phyloP scores from a whole-genome alignment of 192 early-diverging fungal genomes.

The Mortierella alpina region DNA sequence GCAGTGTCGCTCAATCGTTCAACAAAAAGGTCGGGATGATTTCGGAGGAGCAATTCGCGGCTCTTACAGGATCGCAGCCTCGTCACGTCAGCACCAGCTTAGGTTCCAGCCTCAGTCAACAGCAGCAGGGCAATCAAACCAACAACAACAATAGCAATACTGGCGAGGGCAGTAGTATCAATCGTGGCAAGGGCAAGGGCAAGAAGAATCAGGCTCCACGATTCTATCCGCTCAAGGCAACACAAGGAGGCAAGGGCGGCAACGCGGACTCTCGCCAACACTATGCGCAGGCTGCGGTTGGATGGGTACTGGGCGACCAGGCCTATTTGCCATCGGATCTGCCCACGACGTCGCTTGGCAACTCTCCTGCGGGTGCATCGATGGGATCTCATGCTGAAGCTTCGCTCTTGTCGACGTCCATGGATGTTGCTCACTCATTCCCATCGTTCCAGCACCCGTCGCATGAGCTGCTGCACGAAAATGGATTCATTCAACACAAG shows the following conservation, averaged over 20 bases:
- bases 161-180: constrained; percentile 12
- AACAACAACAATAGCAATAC: constrained; percentile 14
- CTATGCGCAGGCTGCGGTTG: constrained; percentile 74
- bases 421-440: constrained; percentile 66
- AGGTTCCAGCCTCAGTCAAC: constrained; percentile 3
- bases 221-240: constrained; percentile 64
- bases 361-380: constrained; percentile 24
- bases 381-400: constrained; percentile 25
- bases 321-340: constrained; percentile 56
- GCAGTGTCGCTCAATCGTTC: constrained; percentile 5
- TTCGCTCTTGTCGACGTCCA: constrained; percentile 50
- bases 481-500: constrained; percentile 96
- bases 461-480: constrained; percentile 92
- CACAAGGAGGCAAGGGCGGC: constrained; percentile 34
- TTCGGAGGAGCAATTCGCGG: constrained; percentile 65
- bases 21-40: constrained; percentile 70
- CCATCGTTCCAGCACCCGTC: constrained; percentile 83
- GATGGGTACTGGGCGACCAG: constrained; percentile 79
- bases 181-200: constrained; percentile 21
- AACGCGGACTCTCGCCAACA: constrained; percentile 70
- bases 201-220: constrained; percentile 56
- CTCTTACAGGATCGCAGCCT: constrained; percentile 53
- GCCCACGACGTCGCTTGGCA: constrained; percentile 20
- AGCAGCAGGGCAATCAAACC: neutral
- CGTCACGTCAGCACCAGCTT: constrained; percentile 19